These are phyloP conservation scores for Myrmaecium sp. DNA, from an alignment of 2,329 filamentous ascomycete genomes.

Conservation along the genomic window DNA sequence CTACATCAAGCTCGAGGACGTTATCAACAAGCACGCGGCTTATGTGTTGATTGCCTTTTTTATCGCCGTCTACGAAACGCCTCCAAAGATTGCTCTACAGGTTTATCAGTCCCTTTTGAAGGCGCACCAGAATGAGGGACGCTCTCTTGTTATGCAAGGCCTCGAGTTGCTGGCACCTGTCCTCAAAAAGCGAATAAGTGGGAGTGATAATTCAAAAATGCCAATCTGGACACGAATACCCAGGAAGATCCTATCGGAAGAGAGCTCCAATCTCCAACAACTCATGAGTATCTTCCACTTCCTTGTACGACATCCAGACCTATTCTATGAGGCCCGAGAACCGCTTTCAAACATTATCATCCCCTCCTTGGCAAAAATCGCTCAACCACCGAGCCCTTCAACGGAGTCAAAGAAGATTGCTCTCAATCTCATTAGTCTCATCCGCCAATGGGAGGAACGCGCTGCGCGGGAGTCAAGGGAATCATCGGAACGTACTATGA, in stretches of 20 bases:
- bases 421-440: slow-evolving; percentile 74
- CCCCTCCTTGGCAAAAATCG: slow-evolving; percentile 74
- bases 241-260: slow-evolving; percentile 78
- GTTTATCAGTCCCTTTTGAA: slow-evolving; percentile 84
- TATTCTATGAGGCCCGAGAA: slow-evolving; percentile 91
- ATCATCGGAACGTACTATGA: slow-evolving; percentile 26
- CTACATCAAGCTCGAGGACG: slow-evolving; percentile 93
- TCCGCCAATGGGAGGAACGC: slow-evolving; percentile 84
- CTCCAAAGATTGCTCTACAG: slow-evolving; percentile 85
- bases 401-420: slow-evolving; percentile 85
- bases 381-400: slow-evolving; percentile 63
- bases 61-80: slow-evolving; percentile 92
- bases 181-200: slow-evolving; percentile 64
- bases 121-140: slow-evolving; percentile 88
- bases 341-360: slow-evolving; percentile 84
- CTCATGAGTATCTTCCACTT: slow-evolving; percentile 97
- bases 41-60: slow-evolving; percentile 97
- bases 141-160: slow-evolving; percentile 81
- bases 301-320: slow-evolving; percentile 72
- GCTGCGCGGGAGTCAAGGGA: slow-evolving; percentile 43
- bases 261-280: slow-evolving; percentile 87
- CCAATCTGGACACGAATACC: slow-evolving; percentile 83
- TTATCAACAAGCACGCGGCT: slow-evolving; percentile 96
- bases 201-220: slow-evolving; percentile 50
- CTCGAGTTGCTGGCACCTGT: slow-evolving; percentile 91